Evolutionary conservation across 139 green algal genomes (phyloP).

Genomic region (Microglena sp.): DNA sequence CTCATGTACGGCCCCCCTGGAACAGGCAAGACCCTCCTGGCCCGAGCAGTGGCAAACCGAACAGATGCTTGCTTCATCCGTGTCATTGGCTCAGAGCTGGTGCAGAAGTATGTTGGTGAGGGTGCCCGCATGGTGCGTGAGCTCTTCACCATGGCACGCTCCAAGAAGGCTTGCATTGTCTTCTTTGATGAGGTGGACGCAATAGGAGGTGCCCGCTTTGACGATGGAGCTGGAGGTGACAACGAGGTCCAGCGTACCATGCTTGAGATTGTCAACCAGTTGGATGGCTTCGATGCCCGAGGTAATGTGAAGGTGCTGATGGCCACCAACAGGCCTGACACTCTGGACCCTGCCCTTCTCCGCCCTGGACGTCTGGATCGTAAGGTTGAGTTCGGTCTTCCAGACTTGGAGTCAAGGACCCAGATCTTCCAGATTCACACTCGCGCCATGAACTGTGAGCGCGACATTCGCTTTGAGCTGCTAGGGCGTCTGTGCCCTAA

Average conservation of each 20-base stretch:
- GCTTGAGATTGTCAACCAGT: conserved; percentile 99
- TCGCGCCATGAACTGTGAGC: conserved; percentile 91
- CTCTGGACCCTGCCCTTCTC: conserved; percentile 92
- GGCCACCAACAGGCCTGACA: conserved; percentile 95
- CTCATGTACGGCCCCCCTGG: conserved; percentile 90
- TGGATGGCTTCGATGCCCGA: conserved; percentile 94
- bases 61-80: conserved; percentile 99
- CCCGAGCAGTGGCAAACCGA: conserved; percentile 92
- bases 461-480: conserved; percentile 94
- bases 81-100: conserved; percentile 95
- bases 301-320: conserved; percentile 74
- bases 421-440: conserved; percentile 99
- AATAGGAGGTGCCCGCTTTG: conserved; percentile 92
- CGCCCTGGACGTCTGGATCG: conserved; percentile 89
- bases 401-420: conserved; percentile 85
- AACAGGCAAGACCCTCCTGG: conserved; percentile 95
- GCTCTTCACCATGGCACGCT: conserved; percentile 93
- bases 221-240: conserved; percentile 91
- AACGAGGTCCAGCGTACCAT: conserved; percentile 99
- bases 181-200: conserved; percentile 99
- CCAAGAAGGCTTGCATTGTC: conserved; percentile 95
- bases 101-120: conserved; percentile 99
- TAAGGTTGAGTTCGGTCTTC: conserved; percentile 97
- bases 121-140: conserved; percentile 94
- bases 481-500: conserved; percentile 91